phyloP scores from a whole-genome alignment of 2,329 filamentous ascomycete genomes.

The Penicillium brasilianum region DNA sequence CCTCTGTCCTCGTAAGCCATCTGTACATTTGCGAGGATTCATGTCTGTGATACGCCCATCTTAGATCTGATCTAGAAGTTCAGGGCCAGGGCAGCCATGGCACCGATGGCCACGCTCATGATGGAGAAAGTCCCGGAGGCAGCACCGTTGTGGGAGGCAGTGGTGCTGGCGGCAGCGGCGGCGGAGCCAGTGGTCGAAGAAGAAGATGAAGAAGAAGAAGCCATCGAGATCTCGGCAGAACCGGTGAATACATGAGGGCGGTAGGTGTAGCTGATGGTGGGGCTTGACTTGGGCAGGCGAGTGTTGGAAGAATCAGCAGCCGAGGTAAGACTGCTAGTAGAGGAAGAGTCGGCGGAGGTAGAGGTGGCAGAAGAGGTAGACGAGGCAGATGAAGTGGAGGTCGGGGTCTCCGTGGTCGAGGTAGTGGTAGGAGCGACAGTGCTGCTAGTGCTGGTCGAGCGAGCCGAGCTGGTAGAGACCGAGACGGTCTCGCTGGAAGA shows the following conservation, averaged over 20 bases:
- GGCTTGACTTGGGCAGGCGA: constrained; percentile 26
- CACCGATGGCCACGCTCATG: constrained; percentile 30
- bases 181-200: constrained; percentile 20
- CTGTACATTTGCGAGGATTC: constrained; percentile 18
- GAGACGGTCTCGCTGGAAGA: constrained; percentile 18
- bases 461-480: constrained; percentile 18
- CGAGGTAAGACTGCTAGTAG: constrained; percentile 20
- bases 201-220: constrained; percentile 3
- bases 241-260: constrained; percentile 37
- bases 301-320: constrained; percentile 23
- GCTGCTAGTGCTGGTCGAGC: constrained; percentile 1
- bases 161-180: constrained; percentile 18
- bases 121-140: constrained; percentile 30
- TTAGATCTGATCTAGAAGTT: constrained; percentile 26
- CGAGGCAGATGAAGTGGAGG: constrained; percentile 16
- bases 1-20: constrained; percentile 9
- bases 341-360: constrained; percentile 25
- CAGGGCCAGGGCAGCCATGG: constrained; percentile 33
- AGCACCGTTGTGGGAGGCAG: constrained; percentile 24
- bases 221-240: constrained; percentile 22
- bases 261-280: constrained; percentile 36
- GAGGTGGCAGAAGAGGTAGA: constrained; percentile 13
- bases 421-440: constrained; percentile 14
- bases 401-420: constrained; percentile 13
- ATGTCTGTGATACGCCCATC: constrained; percentile 3